Conservation (phyloP, 129 eudicot species). For the Centella asiatica region DNA sequence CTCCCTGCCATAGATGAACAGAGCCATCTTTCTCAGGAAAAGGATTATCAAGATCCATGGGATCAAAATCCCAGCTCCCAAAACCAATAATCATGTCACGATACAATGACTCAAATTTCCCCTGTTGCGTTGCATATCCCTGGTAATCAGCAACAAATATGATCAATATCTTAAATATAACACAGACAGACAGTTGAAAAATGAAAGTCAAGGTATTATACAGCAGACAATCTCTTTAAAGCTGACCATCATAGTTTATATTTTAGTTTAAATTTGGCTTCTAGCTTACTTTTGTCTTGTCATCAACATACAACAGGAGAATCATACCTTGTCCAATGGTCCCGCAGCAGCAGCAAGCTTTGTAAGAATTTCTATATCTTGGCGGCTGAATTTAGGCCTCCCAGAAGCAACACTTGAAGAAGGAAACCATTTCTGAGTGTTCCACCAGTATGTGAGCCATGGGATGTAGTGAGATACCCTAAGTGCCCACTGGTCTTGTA, state of each 20-base stretch:
- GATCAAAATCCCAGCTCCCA: slow-evolving; percentile 68
- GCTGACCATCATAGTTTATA: too few species aligned
- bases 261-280: too few species aligned
- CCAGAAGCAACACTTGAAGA: slow-evolving; percentile 52
- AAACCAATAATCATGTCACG: slow-evolving; percentile 64
- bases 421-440: slow-evolving; percentile 69
- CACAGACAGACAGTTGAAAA: too few species aligned
- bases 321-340: neutral
- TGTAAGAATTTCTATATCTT: slow-evolving; percentile 42
- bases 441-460: slow-evolving; percentile 84
- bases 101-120: slow-evolving; percentile 45
- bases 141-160: slow-evolving; percentile 7
- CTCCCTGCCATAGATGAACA: slow-evolving; percentile 77
- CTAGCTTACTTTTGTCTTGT: too few species aligned
- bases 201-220: too few species aligned
- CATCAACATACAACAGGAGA: neutral
- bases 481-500: slow-evolving; percentile 66
- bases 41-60: slow-evolving; percentile 53
- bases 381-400: slow-evolving; percentile 34
- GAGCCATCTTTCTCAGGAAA: slow-evolving; percentile 32
- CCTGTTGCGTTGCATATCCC: slow-evolving; percentile 56
- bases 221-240: neutral
- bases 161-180: too few species aligned
- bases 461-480: slow-evolving; percentile 64
- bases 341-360: neutral